Conservation (phyloP, 1,284 basidiomycete genomes). For the Paramarasmius palmivorus region DNA sequence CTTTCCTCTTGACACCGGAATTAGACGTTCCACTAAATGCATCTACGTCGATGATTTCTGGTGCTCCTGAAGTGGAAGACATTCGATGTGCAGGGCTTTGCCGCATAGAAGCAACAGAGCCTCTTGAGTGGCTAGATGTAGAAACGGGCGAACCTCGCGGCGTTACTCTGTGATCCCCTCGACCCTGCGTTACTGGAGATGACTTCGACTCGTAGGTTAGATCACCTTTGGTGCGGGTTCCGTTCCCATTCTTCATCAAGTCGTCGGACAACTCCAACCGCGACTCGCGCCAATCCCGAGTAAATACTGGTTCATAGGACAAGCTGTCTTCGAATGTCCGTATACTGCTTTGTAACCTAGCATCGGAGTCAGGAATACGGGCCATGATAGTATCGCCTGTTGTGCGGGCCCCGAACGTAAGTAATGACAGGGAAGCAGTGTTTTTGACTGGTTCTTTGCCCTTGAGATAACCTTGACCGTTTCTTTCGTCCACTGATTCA, state of each 20-base stretch:
- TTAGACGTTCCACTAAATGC: conserved; percentile 24
- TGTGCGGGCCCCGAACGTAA: conserved; percentile 62
- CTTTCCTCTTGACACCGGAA: conserved; percentile 42
- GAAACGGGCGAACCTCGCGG: conserved; percentile 45
- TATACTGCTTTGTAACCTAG: conserved; percentile 42
- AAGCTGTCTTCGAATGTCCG: conserved; percentile 67
- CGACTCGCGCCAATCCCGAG: conserved; percentile 75
- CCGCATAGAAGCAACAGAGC: conserved; percentile 42
- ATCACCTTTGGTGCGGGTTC: conserved; percentile 1
- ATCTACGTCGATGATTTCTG: conserved; percentile 46
- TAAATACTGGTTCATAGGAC: conserved; percentile 61
- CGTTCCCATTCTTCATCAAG: not conserved
- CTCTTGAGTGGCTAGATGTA: conserved; percentile 44
- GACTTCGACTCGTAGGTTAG: not conserved
- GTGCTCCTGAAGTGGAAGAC: conserved; percentile 35
- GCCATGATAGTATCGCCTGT: conserved; percentile 59
- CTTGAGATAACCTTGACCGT: conserved; percentile 28
- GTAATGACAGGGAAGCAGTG: conserved; percentile 69
- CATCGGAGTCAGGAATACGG: conserved; percentile 24
- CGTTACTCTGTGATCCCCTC: conserved; percentile 20
- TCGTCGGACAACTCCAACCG: conserved; percentile 37
- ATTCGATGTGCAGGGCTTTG: conserved; percentile 44
- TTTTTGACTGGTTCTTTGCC: conserved; percentile 53
- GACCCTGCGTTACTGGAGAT: not conserved
- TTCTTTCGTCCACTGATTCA: conserved; percentile 39